Evolutionary conservation across 164 flowering plant genomes (phyloP).

Genomic region (Houttuynia cordata): DNA sequence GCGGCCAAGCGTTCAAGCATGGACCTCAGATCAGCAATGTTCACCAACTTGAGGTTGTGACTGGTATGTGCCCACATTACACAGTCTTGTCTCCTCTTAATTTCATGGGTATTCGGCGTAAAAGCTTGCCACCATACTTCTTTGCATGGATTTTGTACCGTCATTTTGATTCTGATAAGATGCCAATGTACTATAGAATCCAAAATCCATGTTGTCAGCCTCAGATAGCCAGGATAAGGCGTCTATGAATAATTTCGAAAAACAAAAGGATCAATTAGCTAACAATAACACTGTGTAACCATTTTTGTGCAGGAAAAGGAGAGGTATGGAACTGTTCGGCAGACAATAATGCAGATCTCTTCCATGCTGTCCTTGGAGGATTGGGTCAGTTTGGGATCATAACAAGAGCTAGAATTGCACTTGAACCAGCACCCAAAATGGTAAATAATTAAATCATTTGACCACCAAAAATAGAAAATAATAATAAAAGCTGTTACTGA

Average conservation of each 20-base stretch:
- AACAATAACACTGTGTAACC: background rate
- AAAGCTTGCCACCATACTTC: no score
- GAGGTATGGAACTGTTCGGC: conserved; percentile 63
- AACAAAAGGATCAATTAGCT: background rate
- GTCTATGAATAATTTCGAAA: no score
- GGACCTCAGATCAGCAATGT: conserved; percentile 93
- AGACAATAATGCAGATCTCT: conserved; percentile 57
- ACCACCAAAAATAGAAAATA: background rate
- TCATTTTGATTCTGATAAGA: background rate
- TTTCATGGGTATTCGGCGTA: no score
- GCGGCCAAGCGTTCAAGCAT: conserved; percentile 83
- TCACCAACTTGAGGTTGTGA: conserved; percentile 73
- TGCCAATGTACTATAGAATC: background rate
- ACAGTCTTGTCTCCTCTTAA: no score
- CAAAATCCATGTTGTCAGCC: no score
- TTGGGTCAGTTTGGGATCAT: conserved; percentile 94
- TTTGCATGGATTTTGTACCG: no score
- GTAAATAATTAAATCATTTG: conserved; percentile 16
- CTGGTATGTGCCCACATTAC: conserved; percentile 34
- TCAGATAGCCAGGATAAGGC: no score
- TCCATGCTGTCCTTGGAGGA: conserved; percentile 75
- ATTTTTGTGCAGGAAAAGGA: conserved; percentile 69
- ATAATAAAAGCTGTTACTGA: background rate
- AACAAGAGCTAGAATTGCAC: conserved; percentile 68
- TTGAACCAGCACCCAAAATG: conserved; percentile 70